These are phyloP conservation scores for Endoconidiophora laricicola DNA, from an alignment of 2,329 filamentous ascomycete genomes.

Conservation along the genomic window DNA sequence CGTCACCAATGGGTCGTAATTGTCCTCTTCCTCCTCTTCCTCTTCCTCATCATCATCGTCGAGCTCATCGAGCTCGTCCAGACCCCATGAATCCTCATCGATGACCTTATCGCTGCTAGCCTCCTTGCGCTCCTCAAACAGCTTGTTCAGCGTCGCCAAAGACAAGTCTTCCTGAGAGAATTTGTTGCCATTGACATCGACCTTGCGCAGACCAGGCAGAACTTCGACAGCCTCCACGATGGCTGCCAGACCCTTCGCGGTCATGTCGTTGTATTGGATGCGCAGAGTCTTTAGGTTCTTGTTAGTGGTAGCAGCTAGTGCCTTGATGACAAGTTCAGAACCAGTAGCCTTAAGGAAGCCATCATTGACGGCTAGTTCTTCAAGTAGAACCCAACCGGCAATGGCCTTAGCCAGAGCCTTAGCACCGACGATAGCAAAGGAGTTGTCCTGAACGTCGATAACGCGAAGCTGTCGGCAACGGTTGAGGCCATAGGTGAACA, in stretches of 20 bases:
- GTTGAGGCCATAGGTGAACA: conserved; percentile 64
- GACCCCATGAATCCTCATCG: conserved; percentile 65
- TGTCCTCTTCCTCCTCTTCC: conserved; percentile 54
- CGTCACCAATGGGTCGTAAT: conserved; percentile 34
- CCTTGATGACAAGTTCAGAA: conserved; percentile 52
- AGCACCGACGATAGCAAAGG: conserved; percentile 70
- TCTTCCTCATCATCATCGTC: conserved; percentile 52
- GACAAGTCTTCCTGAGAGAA: conserved; percentile 72
- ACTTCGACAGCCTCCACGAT: conserved; percentile 52
- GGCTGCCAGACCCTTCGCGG: conserved; percentile 52
- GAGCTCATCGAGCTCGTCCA: conserved; percentile 76
- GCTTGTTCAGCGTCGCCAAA: conserved; percentile 48
- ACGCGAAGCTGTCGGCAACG: conserved; percentile 53
- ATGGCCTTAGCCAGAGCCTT: conserved; percentile 62
- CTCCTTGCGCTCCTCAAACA: conserved; percentile 66
- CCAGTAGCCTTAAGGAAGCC: conserved; percentile 70
- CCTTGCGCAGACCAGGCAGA: conserved; percentile 61
- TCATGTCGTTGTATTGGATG: conserved; percentile 91
- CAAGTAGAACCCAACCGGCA: conserved; percentile 54
- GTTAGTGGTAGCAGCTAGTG: conserved; percentile 61
- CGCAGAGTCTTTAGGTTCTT: conserved; percentile 63
- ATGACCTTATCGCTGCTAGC: conserved; percentile 47
- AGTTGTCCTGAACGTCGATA: conserved; percentile 93
- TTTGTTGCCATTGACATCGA: conserved; percentile 94
- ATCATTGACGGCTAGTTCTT: conserved; percentile 78